Evolutionary conservation across 352 stramenopile species (phyloP).

Genomic region (Globisporangium mamillatum): DNA sequence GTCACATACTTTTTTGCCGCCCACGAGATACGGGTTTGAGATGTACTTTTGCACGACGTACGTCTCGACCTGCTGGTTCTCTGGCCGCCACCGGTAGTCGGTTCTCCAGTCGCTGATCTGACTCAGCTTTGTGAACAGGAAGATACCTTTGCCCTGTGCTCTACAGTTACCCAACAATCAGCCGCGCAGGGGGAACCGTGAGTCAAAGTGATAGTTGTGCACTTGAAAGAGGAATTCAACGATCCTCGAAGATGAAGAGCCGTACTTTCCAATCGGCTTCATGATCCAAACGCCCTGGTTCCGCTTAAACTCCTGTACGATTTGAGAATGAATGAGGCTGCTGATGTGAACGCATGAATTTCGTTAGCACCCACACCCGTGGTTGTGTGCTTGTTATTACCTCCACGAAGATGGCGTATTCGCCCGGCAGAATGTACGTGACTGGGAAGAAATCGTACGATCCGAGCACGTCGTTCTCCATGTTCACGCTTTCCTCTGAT

Average conservation of each 20-base stretch:
- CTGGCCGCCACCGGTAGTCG: slow-evolving; percentile 77
- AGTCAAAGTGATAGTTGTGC: neutral
- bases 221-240: neutral
- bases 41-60: slow-evolving; percentile 96
- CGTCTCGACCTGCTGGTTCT: slow-evolving; percentile 84
- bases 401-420: slow-evolving; percentile 94
- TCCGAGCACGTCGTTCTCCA: slow-evolving; percentile 29
- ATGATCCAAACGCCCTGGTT: slow-evolving; percentile 94
- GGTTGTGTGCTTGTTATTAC: slow-evolving; percentile 9
- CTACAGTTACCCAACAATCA: slow-evolving; percentile 23
- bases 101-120: slow-evolving; percentile 94
- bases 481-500: slow-evolving; percentile 33
- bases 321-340: no score
- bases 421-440: slow-evolving; percentile 92
- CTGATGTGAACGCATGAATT: no score
- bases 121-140: slow-evolving; percentile 92
- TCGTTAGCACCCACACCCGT: no score
- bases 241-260: neutral
- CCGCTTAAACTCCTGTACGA: slow-evolving; percentile 81
- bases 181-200: no score
- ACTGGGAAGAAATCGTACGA: slow-evolving; percentile 90
- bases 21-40: slow-evolving; percentile 91
- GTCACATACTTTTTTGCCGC: slow-evolving; percentile 85
- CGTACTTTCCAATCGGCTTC: slow-evolving; percentile 92
- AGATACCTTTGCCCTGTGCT: slow-evolving; percentile 91